Evolutionary conservation across 257 asterid species (phyloP), one percentile per base, ranked within the genome.

Genomic region (Primulina eburnea): DNA sequence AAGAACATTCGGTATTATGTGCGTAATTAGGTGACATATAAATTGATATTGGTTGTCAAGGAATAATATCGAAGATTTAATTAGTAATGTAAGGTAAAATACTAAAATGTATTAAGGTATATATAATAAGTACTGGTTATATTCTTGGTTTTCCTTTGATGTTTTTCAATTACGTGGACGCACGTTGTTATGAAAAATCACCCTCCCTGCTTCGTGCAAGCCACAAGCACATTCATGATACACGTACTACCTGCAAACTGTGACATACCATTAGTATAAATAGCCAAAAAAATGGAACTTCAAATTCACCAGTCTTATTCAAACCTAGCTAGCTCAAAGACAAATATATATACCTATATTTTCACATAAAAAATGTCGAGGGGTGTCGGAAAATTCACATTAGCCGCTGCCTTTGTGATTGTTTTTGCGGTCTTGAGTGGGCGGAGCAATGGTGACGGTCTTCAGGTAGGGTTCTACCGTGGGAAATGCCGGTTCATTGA

Each of bases 401-500:
- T 78, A 65, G 50, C 68, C 24, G 18, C 79, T 6, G 29, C 72
- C 17, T 53, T 79, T 3, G 69, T 59, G 33, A 35, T 73, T 47
- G 7, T 28, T 43, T 47, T 47, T 12, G 56, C 50, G 16, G 72
- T 59, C 65, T 10, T 52, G 62, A 30, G 30, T 10, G 30, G 64
- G 28, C 24, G 8, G 3, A 56, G 81, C 34, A 37, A 2, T 0
- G 76, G 74, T 26, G 80, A 52, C 7, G 33, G 12, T 9, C 82
- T 79, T 21, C 40, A 63, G 69, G 72, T 64, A 35, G 92, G 82
- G 24, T 86, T 76, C 68, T 86, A 86, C 65, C 8, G 5, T 6
- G 85, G 88, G 32, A 82, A 82, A 73, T 86, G 88, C 55, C 33
- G 64, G 32, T 1, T 35, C 1, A 62, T 38, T 18, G 81, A 86